These are phyloP conservation scores for Tetrapyrgos nigripes DNA, from an alignment of 1,284 basidiomycete species.

Conservation along the genomic window DNA sequence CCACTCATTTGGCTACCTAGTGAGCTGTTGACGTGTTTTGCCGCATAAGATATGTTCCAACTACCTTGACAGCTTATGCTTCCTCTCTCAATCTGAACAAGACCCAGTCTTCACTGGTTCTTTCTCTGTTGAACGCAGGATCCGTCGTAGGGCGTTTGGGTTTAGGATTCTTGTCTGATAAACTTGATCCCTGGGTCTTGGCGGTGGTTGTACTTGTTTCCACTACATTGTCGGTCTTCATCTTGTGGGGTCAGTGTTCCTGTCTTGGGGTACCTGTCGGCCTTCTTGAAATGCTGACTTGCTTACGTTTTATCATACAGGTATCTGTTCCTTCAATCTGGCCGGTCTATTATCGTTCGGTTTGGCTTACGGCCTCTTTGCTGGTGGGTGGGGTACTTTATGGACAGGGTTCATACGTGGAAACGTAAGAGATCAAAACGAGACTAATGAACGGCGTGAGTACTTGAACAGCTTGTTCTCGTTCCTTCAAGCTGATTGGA, in stretches of 20 bases:
- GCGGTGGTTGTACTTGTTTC: conserved; percentile 33
- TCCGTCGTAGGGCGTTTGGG: conserved; percentile 38
- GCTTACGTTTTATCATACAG: not conserved
- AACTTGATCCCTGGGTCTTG: conserved; percentile 40
- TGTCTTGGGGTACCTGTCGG: not conserved
- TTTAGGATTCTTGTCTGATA: conserved; percentile 44
- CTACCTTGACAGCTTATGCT: conserved; percentile 34
- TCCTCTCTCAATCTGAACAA: conserved; percentile 31
- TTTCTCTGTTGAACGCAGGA: conserved; percentile 35
- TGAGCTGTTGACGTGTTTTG: conserved; percentile 21
- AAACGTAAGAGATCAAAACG: not conserved
- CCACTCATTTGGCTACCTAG: conserved; percentile 44
- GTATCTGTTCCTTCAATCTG: conserved; percentile 36
- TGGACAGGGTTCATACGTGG: conserved; percentile 39
- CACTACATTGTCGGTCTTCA: conserved; percentile 39
- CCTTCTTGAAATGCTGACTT: not conserved
- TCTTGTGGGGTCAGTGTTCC: conserved; percentile 41
- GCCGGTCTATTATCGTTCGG: conserved; percentile 41
- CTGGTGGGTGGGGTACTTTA: conserved; percentile 44
- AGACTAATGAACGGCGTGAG: too few relatives aligned
- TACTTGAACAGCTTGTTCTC: too few relatives aligned
- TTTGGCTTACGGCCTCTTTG: conserved; percentile 39
- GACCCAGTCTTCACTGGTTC: conserved; percentile 31
- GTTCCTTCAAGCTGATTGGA: too few relatives aligned
- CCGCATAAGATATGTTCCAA: not conserved